These are phyloP conservation scores for Tephrocybe rancida DNA, from an alignment of 768 basidiomycete genomes.

Conservation along the genomic window DNA sequence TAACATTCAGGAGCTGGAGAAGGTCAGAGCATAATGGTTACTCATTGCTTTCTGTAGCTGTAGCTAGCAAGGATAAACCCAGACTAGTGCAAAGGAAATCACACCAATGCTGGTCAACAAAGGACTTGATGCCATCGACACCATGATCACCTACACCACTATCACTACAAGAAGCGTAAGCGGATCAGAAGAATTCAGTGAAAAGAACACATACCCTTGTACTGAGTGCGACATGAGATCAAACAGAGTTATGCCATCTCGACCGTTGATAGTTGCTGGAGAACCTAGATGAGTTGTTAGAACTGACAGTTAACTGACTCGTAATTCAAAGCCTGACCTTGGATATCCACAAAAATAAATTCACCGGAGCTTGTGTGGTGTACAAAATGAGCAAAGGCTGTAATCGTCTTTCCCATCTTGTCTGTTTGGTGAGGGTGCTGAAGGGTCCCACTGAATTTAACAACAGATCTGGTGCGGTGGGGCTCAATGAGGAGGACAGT, in stretches of 20 bases:
- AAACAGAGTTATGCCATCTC: not conserved
- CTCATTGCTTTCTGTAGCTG: not conserved
- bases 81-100: not conserved
- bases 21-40: not conserved
- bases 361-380: not conserved
- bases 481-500: no score
- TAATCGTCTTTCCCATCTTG: not conserved
- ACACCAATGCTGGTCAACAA: not conserved
- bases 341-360: not conserved
- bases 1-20: no score
- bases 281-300: no score
- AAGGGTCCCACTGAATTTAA: not conserved
- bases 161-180: not conserved
- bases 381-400: not conserved
- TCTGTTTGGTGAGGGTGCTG: not conserved
- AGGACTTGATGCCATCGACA: not conserved
- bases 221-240: not conserved
- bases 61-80: not conserved
- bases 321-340: no score
- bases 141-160: slow-evolving; percentile 1
- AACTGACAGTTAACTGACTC: no score
- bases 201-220: not conserved
- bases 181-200: not conserved
- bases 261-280: not conserved
- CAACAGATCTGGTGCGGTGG: not conserved